Evolutionary conservation across 129 eudicot genomes (phyloP).

Genomic region (Oenanthe sinensis): DNA sequence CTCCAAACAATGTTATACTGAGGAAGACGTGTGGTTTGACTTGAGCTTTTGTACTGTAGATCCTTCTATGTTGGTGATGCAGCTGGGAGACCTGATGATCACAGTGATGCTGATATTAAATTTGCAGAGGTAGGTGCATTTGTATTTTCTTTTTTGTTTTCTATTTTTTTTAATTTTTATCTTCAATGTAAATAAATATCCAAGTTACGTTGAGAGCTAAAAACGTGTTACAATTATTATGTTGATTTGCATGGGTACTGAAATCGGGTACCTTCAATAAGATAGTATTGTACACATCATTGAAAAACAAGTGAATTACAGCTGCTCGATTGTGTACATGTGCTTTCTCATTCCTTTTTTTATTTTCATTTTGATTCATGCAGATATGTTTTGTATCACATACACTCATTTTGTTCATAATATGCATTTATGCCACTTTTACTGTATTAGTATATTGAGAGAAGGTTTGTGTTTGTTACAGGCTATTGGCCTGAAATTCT

Average conservation of each 20-base stretch:
- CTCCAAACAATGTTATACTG: neutral
- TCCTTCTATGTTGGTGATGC: conserved; percentile 99
- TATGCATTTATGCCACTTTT: neutral
- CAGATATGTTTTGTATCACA: neutral
- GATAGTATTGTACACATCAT: neutral
- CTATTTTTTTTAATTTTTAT: too few species aligned
- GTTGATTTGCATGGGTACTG: neutral
- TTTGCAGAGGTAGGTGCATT: conserved; percentile 59
- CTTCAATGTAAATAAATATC: neutral
- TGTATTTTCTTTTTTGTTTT: neutral
- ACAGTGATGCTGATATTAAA: conserved; percentile 85
- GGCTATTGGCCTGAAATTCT: conserved; percentile 78
- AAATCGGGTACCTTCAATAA: neutral
- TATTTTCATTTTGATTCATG: neutral
- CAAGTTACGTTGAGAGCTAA: neutral
- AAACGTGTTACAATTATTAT: neutral
- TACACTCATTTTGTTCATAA: neutral
- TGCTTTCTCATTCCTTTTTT: neutral
- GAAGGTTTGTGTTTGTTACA: conserved; percentile 26
- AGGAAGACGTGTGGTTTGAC: neutral
- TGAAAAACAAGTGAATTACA: neutral
- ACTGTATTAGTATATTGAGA: neutral
- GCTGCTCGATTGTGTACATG: neutral
- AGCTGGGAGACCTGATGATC: conserved; percentile 81
- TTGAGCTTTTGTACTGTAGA: conserved; percentile 20